Percentiles rank a stretch among this genome's conserved stretches.
Conservation (phyloP, 805 yeast genomes). For the Kodamaea jinghongensis region DNA sequence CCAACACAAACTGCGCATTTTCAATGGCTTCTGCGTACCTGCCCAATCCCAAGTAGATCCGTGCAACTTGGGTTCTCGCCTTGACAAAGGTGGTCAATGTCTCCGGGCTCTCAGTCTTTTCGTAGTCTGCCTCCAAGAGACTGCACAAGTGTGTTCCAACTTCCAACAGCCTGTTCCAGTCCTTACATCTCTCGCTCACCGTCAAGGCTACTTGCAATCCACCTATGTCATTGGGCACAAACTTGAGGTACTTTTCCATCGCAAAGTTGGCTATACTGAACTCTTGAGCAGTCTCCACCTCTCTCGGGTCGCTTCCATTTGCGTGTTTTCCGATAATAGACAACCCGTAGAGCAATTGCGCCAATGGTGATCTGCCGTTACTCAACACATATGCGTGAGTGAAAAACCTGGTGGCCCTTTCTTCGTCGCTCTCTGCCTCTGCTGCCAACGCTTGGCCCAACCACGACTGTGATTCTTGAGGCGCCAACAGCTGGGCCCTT, state of each 20-base stretch:
- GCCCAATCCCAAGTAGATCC: conserved; percentile 62
- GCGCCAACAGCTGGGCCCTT: conserved; percentile 78
- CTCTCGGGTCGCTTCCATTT: conserved; percentile 49
- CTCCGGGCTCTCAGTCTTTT: conserved; percentile 47
- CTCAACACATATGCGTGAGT: conserved; percentile 80
- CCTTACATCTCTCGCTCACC: conserved; percentile 68
- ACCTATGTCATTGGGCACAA: conserved; percentile 53
- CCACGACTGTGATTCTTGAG: conserved; percentile 78
- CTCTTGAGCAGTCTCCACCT: conserved; percentile 61
- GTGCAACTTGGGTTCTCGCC: conserved; percentile 67
- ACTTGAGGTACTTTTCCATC: conserved; percentile 61
- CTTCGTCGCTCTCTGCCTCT: conserved; percentile 47
- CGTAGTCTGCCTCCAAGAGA: conserved; percentile 55
- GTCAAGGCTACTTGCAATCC: conserved; percentile 57
- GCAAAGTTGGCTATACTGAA: conserved; percentile 65
- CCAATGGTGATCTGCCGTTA: conserved; percentile 65
- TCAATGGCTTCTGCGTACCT: conserved; percentile 60
- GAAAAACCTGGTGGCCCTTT: conserved; percentile 55
- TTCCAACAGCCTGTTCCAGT: conserved; percentile 52
- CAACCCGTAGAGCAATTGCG: conserved; percentile 71
- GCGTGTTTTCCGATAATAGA: conserved; percentile 48
- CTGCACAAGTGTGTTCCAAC: conserved; percentile 46
- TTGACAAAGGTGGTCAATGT: conserved; percentile 51
- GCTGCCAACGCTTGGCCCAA: conserved; percentile 74
- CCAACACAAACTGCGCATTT: conserved; percentile 54